Percentiles rank a stretch among this genome's conserved stretches.
phyloP scores from a whole-genome alignment of 768 basidiomycete genomes.

The Suillus ampliporus region DNA sequence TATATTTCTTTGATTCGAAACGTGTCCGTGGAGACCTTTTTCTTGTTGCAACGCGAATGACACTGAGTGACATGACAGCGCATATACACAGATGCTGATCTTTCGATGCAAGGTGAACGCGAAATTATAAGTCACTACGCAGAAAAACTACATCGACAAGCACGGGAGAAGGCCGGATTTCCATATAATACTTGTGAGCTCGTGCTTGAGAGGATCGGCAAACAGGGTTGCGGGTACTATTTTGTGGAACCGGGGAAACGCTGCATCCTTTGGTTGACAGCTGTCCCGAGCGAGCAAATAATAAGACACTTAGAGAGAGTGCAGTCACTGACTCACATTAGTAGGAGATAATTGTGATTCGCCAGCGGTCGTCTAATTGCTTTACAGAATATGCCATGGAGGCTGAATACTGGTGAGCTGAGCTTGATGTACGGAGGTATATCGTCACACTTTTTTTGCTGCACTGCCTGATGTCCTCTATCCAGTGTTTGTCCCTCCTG shows the following conservation, averaged over 20 bases:
- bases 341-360: slow-evolving; percentile 34
- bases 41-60: neutral
- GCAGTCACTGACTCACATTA: slow-evolving; percentile 42
- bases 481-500: neutral
- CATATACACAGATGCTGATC: slow-evolving; percentile 55
- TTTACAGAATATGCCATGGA: slow-evolving; percentile 24
- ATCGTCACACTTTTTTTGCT: neutral
- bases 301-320: slow-evolving; percentile 41
- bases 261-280: slow-evolving; percentile 49
- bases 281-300: slow-evolving; percentile 35
- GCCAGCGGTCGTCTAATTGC: neutral
- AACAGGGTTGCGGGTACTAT: slow-evolving; percentile 42
- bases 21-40: slow-evolving; percentile 37
- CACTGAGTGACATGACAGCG: slow-evolving; percentile 34
- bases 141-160: slow-evolving; percentile 23
- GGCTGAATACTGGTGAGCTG: slow-evolving; percentile 25
- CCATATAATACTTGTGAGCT: slow-evolving; percentile 6
- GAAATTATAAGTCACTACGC: slow-evolving; percentile 29
- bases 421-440: neutral
- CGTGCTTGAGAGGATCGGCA: slow-evolving; percentile 14
- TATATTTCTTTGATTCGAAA: slow-evolving; percentile 49
- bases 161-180: slow-evolving; percentile 17
- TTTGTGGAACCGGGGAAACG: slow-evolving; percentile 49
- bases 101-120: slow-evolving; percentile 40
- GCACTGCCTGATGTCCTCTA: neutral